phyloP scores from a whole-genome alignment of 169 alveolate species.

The Theileria annulata region DNA sequence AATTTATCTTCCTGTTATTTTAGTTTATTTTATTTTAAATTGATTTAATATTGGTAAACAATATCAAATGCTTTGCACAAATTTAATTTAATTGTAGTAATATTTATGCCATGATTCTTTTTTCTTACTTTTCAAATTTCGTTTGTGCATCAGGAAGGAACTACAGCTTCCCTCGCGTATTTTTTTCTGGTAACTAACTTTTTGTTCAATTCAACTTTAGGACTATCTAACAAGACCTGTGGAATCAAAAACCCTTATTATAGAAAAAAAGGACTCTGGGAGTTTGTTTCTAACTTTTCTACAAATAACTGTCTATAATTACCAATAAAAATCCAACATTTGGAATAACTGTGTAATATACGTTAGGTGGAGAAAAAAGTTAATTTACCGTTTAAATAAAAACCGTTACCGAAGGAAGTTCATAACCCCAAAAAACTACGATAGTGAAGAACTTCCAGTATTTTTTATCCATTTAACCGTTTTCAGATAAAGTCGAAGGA shows the following conservation, averaged over 20 bases:
- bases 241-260: constrained; percentile 76
- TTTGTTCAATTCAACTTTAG: not conserved
- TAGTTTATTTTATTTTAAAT: not conserved
- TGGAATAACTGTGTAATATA: not conserved
- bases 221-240: constrained; percentile 68
- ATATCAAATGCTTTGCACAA: not conserved
- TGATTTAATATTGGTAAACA: not conserved
- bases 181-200: constrained; percentile 44
- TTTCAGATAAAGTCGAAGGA: constrained; percentile 41
- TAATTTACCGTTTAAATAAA: constrained; percentile 64
- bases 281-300: constrained; percentile 31
- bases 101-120: not conserved
- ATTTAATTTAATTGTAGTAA: not conserved
- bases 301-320: no score
- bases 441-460: constrained; percentile 69
- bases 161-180: not conserved
- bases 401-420: constrained; percentile 68
- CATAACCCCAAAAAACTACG: constrained; percentile 68
- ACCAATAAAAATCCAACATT: not conserved
- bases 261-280: constrained; percentile 81
- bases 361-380: constrained; percentile 73
- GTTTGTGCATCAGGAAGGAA: not conserved
- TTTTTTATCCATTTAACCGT: not conserved
- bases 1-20: not conserved
- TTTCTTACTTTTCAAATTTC: not conserved